Percentiles rank a stretch among this genome's conserved stretches.
phyloP scores from a whole-genome alignment of 2,329 filamentous ascomycete genomes.

The Colletotrichum tamarilloi region DNA sequence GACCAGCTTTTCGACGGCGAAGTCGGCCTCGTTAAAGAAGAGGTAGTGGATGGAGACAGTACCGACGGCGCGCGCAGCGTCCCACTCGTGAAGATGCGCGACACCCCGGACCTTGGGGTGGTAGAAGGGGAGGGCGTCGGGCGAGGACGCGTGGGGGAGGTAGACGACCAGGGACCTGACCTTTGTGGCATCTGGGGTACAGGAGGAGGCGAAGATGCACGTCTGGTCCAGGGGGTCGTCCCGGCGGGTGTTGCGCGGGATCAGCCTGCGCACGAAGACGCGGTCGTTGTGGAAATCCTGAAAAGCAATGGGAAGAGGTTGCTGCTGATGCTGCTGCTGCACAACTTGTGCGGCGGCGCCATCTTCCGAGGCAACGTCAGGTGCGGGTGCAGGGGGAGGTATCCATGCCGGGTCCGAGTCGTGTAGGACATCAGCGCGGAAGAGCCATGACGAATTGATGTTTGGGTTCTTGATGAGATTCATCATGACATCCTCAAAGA shows the following conservation, averaged over 20 bases:
- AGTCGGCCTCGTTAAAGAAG: slow-evolving; percentile 55
- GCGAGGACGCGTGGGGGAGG: slow-evolving; percentile 74
- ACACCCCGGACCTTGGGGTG: slow-evolving; percentile 82
- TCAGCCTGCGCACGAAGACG: slow-evolving; percentile 78
- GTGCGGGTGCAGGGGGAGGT: slow-evolving; percentile 28
- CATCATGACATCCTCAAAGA: slow-evolving; percentile 76
- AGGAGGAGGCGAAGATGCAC: slow-evolving; percentile 75
- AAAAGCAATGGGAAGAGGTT: slow-evolving; percentile 57
- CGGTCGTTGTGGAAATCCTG: slow-evolving; percentile 57
- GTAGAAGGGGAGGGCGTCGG: slow-evolving; percentile 83
- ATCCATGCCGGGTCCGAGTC: slow-evolving; percentile 53
- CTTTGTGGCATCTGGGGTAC: slow-evolving; percentile 39
- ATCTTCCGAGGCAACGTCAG: slow-evolving; percentile 37
- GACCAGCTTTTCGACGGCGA: slow-evolving; percentile 59
- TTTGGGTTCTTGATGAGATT: slow-evolving; percentile 85
- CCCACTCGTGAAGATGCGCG: slow-evolving; percentile 80
- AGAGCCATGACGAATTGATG: slow-evolving; percentile 80
- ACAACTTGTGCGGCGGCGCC: slow-evolving; percentile 36
- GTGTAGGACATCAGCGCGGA: slow-evolving; percentile 80
- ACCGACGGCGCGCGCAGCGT: slow-evolving; percentile 53
- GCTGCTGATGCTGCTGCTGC: slow-evolving; percentile 2
- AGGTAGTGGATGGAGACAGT: slow-evolving; percentile 71
- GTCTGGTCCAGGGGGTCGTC: slow-evolving; percentile 85
- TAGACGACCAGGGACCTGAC: slow-evolving; percentile 74
- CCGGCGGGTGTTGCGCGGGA: slow-evolving; percentile 83